Conservation (phyloP, 805 yeast genomes). For the Starmerella stellata region DNA sequence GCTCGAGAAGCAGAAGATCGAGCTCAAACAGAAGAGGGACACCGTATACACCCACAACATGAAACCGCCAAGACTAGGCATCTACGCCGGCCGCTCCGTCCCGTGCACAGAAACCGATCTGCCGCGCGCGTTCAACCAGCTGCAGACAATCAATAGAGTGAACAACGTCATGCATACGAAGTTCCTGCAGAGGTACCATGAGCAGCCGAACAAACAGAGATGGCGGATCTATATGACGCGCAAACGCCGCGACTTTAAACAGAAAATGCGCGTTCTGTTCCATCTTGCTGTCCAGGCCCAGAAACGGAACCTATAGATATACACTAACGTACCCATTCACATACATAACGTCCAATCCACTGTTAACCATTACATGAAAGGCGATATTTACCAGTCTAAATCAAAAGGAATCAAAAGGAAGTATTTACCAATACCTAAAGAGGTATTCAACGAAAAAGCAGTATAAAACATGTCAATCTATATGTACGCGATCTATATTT, state of each 20-base stretch:
- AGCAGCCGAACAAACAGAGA: slow-evolving; percentile 23
- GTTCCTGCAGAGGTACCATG: slow-evolving; percentile 20
- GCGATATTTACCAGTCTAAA: too few relatives aligned
- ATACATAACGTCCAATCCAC: too few relatives aligned
- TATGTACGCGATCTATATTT: too few relatives aligned
- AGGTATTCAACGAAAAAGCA: too few relatives aligned
- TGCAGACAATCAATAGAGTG: slow-evolving; percentile 18
- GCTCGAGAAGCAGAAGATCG: neutral
- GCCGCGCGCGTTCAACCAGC: slow-evolving; percentile 16
- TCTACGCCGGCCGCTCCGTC: slow-evolving; percentile 21
- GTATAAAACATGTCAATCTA: too few relatives aligned
- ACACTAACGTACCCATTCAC: too few relatives aligned
- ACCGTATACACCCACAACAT: neutral
- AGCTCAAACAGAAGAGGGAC: neutral
- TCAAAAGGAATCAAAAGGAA: too few relatives aligned
- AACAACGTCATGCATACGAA: slow-evolving; percentile 19
- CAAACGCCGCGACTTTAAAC: slow-evolving; percentile 20
- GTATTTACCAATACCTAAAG: too few relatives aligned
- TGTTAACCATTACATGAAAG: too few relatives aligned
- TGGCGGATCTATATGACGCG: slow-evolving; percentile 20
- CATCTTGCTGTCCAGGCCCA: slow-evolving; percentile 22
- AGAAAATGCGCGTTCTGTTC: slow-evolving; percentile 22
- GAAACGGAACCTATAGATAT: slow-evolving; percentile 10
- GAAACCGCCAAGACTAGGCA: slow-evolving; percentile 21
- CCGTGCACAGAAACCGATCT: slow-evolving; percentile 17